Conservation (phyloP, 2,329 filamentous ascomycete genomes). For the Botrytis medusae region DNA sequence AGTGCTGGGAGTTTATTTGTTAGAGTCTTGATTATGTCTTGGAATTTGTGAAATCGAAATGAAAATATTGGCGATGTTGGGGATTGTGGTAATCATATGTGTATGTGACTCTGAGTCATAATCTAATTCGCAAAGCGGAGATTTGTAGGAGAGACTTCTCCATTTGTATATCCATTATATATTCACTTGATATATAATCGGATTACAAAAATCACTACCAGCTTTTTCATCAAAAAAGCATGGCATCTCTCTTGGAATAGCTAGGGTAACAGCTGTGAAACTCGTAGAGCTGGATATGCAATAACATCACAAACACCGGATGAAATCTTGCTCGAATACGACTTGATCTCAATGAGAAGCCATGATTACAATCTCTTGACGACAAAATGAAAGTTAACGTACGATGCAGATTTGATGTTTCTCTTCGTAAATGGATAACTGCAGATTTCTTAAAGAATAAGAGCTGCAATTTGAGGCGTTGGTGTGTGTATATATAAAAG, state of each 20-base stretch:
- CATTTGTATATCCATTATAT: background rate
- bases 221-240: background rate
- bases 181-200: background rate
- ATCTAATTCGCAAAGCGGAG: background rate
- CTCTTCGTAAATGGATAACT: background rate
- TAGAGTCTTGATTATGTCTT: background rate
- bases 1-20: background rate
- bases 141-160: background rate
- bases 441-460: background rate
- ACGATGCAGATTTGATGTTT: background rate
- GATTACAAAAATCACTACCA: background rate
- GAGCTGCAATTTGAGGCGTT: background rate
- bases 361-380: background rate
- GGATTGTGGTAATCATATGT: background rate
- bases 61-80: too few relatives aligned
- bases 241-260: background rate
- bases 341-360: background rate
- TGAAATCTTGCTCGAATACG: background rate
- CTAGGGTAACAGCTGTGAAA: too few relatives aligned
- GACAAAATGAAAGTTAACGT: background rate
- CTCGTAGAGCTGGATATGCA: background rate
- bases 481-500: background rate
- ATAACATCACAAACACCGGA: too few relatives aligned
- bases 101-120: background rate
- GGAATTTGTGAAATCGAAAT: background rate